Base-by-base conservation (phyloP, 2,329 filamentous ascomycete genomes). In the Penicillium sp. region DNA sequence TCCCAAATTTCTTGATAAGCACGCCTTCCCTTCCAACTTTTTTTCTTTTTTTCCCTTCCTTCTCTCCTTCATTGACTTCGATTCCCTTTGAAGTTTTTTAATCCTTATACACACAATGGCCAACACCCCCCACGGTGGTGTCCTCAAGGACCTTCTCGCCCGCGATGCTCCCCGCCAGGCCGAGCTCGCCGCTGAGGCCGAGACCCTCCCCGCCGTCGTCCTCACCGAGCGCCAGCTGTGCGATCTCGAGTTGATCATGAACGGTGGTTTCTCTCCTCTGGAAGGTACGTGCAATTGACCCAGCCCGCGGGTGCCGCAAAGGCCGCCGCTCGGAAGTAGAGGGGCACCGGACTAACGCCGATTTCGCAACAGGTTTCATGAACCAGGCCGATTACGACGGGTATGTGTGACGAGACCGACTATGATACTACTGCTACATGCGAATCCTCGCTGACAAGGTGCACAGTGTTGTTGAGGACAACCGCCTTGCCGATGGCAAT, bases 111-210 rank as follows among this genome's bases (percentile, higher is more conserved):
- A 52, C 61, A 70, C 54, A 58, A 81, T 80, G 77, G 79, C 80
- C 63, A 81, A 81, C 65, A 62, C 74, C 68, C 89, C 90, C 64
- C 89, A 94, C 73, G 93, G 93, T 79, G 94, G 94, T 72, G 82
- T 93, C 82, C 90, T 99, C 72, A 97, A 97, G 88, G 94, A 99
- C 83, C 86, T 99, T 73, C 84, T 97, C 67, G 92, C 92, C 63
- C 89, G 94, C 79, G 94, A 99, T 84, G 84, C 87, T 60, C 89
- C 90, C 65, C 87, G 89, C 71, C 88, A 94, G 64, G 82, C 82
- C 60, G 81, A 96, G 80, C 88, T 99, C 60, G 79, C 81, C 53
- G 84, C 83, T 44, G 94, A 99, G 79, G 89, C 93, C 40, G 92
- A 96, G 81, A 88, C 73, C 31, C 86, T 97, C 43, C 90, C 92